Percentiles rank a stretch among this genome's conserved stretches.
phyloP scores from a whole-genome alignment of 495 filamentous ascomycete genomes.

The Aspergillus avenaceus region DNA sequence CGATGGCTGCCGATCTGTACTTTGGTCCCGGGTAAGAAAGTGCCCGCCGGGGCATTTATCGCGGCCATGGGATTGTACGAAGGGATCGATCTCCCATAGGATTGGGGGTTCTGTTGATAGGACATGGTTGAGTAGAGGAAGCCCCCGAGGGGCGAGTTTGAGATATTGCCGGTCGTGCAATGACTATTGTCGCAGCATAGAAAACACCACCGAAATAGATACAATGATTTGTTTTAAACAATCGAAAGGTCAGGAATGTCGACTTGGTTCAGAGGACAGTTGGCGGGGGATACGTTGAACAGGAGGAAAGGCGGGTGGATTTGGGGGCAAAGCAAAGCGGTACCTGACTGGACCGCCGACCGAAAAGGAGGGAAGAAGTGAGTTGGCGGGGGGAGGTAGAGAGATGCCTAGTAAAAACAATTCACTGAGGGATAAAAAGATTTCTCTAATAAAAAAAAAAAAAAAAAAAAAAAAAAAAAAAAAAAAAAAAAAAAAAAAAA shows the following conservation, averaged over 20 bases:
- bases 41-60: constrained; percentile 68
- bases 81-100: constrained; percentile 30
- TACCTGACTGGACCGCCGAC: constrained; percentile 9
- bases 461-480: too few species aligned
- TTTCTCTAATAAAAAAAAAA: too few species aligned
- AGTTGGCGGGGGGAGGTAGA: neutral
- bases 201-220: too few species aligned
- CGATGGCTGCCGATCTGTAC: constrained; percentile 91
- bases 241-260: constrained; percentile 8
- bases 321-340: constrained; percentile 4
- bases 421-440: too few species aligned
- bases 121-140: constrained; percentile 29
- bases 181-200: constrained; percentile 21
- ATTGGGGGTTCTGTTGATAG: constrained; percentile 23
- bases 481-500: too few species aligned
- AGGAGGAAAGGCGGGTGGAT: constrained; percentile 9
- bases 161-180: neutral
- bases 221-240: too few species aligned
- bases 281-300: constrained; percentile 18
- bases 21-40: constrained; percentile 89
- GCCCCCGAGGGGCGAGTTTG: constrained; percentile 23
- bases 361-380: constrained; percentile 1
- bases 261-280: constrained; percentile 17
- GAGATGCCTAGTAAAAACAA: too few species aligned
- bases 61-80: constrained; percentile 37